phyloP scores from a whole-genome alignment of 2,329 filamentous ascomycete genomes.

The Epichloe sylvatica region DNA sequence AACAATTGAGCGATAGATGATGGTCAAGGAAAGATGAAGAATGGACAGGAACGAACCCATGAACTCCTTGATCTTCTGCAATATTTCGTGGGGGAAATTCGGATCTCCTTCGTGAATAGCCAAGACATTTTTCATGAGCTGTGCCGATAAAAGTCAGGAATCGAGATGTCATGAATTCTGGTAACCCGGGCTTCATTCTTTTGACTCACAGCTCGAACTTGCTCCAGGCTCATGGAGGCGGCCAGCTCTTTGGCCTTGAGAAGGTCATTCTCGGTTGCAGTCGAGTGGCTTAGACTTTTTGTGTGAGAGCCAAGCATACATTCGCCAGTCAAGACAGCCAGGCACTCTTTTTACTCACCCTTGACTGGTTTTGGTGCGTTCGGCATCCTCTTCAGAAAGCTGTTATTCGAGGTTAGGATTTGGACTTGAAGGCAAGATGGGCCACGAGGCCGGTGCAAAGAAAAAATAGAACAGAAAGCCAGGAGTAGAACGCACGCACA shows the following conservation, averaged over 20 bases:
- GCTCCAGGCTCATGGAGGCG: conserved; percentile 25
- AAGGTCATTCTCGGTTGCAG: conserved; percentile 31
- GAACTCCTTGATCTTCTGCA: conserved; percentile 24
- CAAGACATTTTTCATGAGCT: conserved; percentile 22
- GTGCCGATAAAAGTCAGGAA: not conserved
- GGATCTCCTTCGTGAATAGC: conserved; percentile 28
- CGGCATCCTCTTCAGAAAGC: not conserved
- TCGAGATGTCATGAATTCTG: not conserved
- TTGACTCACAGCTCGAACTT: conserved; percentile 20
- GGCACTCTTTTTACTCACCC: not conserved
- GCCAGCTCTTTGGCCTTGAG: conserved; percentile 31
- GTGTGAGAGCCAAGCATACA: not conserved
- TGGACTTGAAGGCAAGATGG: too few relatives aligned
- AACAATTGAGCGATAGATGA: not conserved
- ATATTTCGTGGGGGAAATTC: conserved; percentile 26
- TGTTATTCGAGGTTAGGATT: not conserved
- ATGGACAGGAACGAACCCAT: conserved; percentile 13
- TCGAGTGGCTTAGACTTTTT: conserved; percentile 11
- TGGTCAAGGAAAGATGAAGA: too few relatives aligned
- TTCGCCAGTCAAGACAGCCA: not conserved
- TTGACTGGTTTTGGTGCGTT: not conserved
- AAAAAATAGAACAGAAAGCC: too few relatives aligned
- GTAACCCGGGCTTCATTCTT: not conserved
- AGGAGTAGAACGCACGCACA: not conserved
- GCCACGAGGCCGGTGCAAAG: too few relatives aligned